Percentiles rank a stretch among this genome's conserved stretches.
Conservation (phyloP, 148 eudicot genomes). For the Beta vulgaris region DNA sequence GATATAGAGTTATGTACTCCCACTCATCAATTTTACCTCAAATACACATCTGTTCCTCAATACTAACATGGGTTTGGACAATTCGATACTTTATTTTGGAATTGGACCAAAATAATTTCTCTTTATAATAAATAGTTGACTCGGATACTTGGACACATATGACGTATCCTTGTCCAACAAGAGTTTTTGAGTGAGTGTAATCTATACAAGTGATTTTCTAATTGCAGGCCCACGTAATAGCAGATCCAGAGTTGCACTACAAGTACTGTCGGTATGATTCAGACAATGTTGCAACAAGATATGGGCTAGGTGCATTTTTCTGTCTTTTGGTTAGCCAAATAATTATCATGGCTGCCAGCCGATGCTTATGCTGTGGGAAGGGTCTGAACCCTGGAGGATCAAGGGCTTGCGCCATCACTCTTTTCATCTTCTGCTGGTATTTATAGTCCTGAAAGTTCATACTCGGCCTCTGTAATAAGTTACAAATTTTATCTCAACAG, state of each 20-base stretch:
- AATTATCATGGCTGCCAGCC: constrained; percentile 63
- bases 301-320: constrained; percentile 76
- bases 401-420: constrained; percentile 75
- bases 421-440: constrained; percentile 87
- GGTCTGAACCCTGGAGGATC: constrained; percentile 74
- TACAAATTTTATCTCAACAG: neutral
- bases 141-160: no score
- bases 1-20: no score
- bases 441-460: neutral
- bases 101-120: no score
- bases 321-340: constrained; percentile 69
- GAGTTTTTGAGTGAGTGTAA: no score
- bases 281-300: constrained; percentile 68
- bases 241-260: constrained; percentile 40
- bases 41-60: no score
- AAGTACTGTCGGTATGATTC: constrained; percentile 67
- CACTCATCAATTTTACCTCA: no score
- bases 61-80: no score
- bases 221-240: constrained; percentile 41
- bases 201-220: neutral
- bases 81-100: no score
- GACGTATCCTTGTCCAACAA: no score
- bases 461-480: no score
- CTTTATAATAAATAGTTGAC: no score
- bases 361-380: constrained; percentile 86